phyloP scores from a whole-genome alignment of 1,284 basidiomycete species.

The Cryptococcus jaspeensis region DNA sequence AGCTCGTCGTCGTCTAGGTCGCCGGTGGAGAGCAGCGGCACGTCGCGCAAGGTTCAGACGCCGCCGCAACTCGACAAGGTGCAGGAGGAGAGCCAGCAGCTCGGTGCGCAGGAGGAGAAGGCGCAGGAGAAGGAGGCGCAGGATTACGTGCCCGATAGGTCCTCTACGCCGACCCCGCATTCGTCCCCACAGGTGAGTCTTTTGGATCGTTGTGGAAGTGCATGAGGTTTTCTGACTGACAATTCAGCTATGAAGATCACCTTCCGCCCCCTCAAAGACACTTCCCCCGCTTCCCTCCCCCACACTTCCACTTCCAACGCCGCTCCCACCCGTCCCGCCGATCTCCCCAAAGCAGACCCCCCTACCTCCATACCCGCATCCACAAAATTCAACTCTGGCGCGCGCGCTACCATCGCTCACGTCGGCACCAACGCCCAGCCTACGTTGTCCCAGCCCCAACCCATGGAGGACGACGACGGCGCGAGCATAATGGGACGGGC shows the following conservation, averaged over 20 bases:
- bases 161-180: constrained; percentile 51
- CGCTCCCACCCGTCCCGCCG: constrained; percentile 7
- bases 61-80: constrained; percentile 28
- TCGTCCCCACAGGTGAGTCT: constrained; percentile 52
- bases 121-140: neutral
- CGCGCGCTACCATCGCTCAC: constrained; percentile 31
- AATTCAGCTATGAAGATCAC: constrained; percentile 36
- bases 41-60: constrained; percentile 9
- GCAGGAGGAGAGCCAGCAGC: constrained; percentile 17
- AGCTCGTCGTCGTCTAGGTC: constrained; percentile 26
- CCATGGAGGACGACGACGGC: constrained; percentile 30
- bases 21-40: constrained; percentile 13
- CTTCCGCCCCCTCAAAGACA: constrained; percentile 45
- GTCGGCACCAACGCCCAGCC: constrained; percentile 38
- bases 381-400: constrained; percentile 12
- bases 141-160: constrained; percentile 42
- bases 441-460: constrained; percentile 24
- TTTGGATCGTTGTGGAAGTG: neutral
- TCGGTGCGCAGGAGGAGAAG: constrained; percentile 13
- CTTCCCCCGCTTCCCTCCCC: constrained; percentile 47
- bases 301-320: constrained; percentile 25
- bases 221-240: constrained; percentile 28
- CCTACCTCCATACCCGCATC: constrained; percentile 18
- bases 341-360: constrained; percentile 29
- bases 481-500: constrained; percentile 48